These are phyloP conservation scores for Lathyrus sativus DNA, from an alignment of 306 rosid genomes.

Conservation along the genomic window DNA sequence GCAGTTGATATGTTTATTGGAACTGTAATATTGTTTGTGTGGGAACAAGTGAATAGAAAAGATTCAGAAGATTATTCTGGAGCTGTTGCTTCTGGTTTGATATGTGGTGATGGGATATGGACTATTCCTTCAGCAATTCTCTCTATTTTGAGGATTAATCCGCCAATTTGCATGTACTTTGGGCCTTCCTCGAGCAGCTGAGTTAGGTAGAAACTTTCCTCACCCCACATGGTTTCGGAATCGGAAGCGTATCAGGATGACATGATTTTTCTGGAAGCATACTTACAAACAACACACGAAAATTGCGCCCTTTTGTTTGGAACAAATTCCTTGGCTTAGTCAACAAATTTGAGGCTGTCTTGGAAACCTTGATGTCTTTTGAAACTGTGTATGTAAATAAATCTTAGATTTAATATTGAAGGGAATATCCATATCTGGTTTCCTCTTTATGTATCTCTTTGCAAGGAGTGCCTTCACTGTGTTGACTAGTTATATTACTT, in stretches of 20 bases:
- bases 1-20: constrained; percentile 91
- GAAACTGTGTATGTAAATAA: constrained; percentile 45
- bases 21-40: constrained; percentile 70
- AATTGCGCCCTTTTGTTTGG: not conserved
- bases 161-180: constrained; percentile 95
- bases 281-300: not conserved
- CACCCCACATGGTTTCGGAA: not conserved
- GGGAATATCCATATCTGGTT: constrained; percentile 12
- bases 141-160: constrained; percentile 75
- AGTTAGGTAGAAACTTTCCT: not conserved
- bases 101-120: constrained; percentile 98
- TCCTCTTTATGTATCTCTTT: constrained; percentile 10
- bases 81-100: constrained; percentile 95
- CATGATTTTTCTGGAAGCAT: not conserved
- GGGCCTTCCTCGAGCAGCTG: constrained; percentile 68
- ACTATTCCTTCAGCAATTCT: constrained; percentile 91
- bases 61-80: constrained; percentile 83
- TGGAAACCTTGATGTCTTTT: constrained; percentile 18
- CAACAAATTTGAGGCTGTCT: constrained; percentile 8
- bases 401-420: constrained; percentile 18
- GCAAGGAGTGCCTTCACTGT: not conserved
- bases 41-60: constrained; percentile 80
- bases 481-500: constrained; percentile 13
- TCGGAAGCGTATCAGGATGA: not conserved
- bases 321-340: not conserved